Conservation (phyloP, 306 rosid species). For the Castanopsis chinensis region DNA sequence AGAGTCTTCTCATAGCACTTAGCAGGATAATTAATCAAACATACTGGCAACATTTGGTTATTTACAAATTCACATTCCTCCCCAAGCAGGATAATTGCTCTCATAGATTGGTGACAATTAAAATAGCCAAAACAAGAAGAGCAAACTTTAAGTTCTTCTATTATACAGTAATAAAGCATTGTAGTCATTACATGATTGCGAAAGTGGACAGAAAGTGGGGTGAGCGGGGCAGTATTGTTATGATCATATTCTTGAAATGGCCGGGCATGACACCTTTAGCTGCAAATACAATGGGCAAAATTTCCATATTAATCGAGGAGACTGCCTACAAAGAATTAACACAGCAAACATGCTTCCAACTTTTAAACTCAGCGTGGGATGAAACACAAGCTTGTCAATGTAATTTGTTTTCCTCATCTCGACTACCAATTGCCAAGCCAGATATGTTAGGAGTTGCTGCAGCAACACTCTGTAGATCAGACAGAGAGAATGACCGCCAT, state of each 20-base stretch:
- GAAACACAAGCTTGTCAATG: constrained; percentile 25
- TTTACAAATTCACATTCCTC: too few relatives aligned
- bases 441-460: constrained; percentile 40
- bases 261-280: background rate
- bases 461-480: constrained; percentile 57
- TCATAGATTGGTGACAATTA: background rate
- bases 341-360: constrained; percentile 4
- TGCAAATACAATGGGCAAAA: background rate
- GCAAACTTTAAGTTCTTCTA: constrained; percentile 15
- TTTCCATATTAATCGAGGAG: background rate
- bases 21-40: too few relatives aligned
- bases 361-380: background rate
- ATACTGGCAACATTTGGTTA: too few relatives aligned
- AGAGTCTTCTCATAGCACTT: too few relatives aligned
- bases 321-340: constrained; percentile 8
- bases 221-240: background rate
- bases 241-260: constrained; percentile 10
- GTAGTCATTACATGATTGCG: constrained; percentile 7
- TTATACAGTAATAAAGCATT: background rate
- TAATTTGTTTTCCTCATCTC: constrained; percentile 31
- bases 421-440: constrained; percentile 49
- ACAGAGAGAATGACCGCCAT: constrained; percentile 61
- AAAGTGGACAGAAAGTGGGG: background rate
- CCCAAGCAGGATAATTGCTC: background rate
- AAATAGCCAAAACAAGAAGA: background rate